These are phyloP conservation scores for Prinsepia uniflora DNA, from an alignment of 306 rosid species.

Conservation along the genomic window DNA sequence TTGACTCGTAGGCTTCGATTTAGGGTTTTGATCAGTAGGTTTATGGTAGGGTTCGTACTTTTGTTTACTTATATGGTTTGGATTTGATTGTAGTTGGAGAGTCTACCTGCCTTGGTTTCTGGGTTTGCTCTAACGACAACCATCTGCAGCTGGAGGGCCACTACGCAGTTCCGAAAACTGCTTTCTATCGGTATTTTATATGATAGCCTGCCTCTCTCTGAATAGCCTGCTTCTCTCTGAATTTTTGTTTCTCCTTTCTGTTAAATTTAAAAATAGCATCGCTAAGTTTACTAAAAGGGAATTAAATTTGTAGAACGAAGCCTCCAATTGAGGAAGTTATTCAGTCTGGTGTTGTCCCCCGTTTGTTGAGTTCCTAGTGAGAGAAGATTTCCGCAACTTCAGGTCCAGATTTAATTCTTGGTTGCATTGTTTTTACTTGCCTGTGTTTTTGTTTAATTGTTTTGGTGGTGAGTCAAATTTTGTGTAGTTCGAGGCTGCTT, in stretches of 20 bases:
- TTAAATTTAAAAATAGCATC: not conserved
- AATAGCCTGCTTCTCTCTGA: not conserved
- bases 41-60: not conserved
- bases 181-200: constrained; percentile 64
- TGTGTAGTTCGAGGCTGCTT: constrained; percentile 85
- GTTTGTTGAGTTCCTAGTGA: constrained; percentile 76
- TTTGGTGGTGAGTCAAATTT: constrained; percentile 8
- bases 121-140: constrained; percentile 70
- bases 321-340: constrained; percentile 93
- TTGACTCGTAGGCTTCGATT: not conserved
- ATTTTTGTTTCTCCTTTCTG: not conserved
- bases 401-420: constrained; percentile 36
- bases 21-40: constrained; percentile 2
- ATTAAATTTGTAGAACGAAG: constrained; percentile 50
- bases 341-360: constrained; percentile 86
- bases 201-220: too few relatives aligned
- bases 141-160: constrained; percentile 69
- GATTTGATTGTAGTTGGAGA: constrained; percentile 62
- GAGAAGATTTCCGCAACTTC: constrained; percentile 90
- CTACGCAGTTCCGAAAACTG: constrained; percentile 80
- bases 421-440: constrained; percentile 1
- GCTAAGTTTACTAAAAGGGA: too few relatives aligned
- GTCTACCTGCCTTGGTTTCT: constrained; percentile 80
- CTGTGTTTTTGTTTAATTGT: constrained; percentile 5
- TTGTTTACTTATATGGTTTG: not conserved